Conservation (phyloP, 2,329 filamentous ascomycete species). For the Dothidotthia symphoricarpi region DNA sequence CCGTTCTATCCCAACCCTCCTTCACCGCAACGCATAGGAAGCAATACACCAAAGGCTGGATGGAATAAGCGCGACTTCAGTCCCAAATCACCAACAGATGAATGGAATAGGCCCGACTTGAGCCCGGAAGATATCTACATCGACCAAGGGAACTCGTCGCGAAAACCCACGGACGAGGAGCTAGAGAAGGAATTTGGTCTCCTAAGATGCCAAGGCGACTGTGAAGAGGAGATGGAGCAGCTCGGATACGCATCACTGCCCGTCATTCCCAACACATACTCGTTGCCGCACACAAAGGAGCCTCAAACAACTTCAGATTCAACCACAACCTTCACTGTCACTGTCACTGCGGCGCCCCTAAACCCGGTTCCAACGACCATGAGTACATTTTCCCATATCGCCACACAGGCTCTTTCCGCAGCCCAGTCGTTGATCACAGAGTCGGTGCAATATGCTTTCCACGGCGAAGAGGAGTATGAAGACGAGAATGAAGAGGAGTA, state of each 20-base stretch:
- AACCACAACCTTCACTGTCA: not conserved
- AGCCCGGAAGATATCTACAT: slow-evolving; percentile 1
- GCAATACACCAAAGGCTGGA: not conserved
- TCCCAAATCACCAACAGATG: no score
- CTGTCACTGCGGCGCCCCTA: no score
- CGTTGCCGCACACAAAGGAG: not conserved
- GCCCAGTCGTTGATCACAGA: not conserved
- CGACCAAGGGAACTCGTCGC: slow-evolving; percentile 1
- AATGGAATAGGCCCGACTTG: no score
- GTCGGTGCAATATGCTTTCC: slow-evolving; percentile 1
- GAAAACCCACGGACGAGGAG: slow-evolving; percentile 1
- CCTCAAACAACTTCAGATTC: not conserved
- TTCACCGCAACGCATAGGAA: not conserved
- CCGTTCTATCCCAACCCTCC: not conserved
- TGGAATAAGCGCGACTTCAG: not conserved
- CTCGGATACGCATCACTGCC: slow-evolving; percentile 3
- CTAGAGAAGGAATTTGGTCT: slow-evolving; percentile 1
- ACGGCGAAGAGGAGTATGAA: not conserved
- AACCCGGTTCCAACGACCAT: no score
- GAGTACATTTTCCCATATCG: no score
- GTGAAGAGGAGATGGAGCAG: slow-evolving; percentile 1
- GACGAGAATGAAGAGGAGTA: no score
- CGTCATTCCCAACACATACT: not conserved
- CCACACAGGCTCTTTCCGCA: slow-evolving; percentile 1
- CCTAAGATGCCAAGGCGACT: slow-evolving; percentile 1